Evolutionary conservation across 176 grass and related monocot genomes (phyloP).

Genomic region (Themeda triandra): DNA sequence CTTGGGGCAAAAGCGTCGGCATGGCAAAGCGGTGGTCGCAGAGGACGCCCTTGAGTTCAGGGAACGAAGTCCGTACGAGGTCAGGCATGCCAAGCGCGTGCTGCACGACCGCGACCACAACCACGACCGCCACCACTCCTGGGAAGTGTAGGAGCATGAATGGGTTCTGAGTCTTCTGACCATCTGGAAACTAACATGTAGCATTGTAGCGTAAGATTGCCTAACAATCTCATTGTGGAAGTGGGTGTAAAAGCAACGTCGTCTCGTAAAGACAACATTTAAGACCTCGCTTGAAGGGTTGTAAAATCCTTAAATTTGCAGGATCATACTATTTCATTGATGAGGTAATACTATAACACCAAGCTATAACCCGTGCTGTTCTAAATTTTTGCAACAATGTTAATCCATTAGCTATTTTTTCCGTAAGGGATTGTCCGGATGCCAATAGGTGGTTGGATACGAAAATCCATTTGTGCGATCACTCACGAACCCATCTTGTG

Average conservation of each 20-base stretch:
- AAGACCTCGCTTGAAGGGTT: too few species aligned
- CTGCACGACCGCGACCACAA: neutral
- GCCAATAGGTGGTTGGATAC: too few species aligned
- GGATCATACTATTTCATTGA: too few species aligned
- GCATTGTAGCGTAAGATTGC: neutral
- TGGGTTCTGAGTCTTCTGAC: neutral
- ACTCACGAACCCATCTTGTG: too few species aligned
- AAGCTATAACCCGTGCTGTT: too few species aligned
- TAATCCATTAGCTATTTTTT: too few species aligned
- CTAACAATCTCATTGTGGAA: neutral
- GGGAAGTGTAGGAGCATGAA: neutral
- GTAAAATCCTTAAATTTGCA: too few species aligned
- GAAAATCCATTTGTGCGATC: too few species aligned
- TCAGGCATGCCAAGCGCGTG: neutral
- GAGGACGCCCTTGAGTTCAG: neutral
- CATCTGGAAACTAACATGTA: neutral
- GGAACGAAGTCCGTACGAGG: neutral
- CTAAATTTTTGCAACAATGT: too few species aligned
- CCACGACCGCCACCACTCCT: neutral
- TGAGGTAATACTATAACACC: too few species aligned
- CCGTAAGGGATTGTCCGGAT: too few species aligned
- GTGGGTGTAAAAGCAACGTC: neutral
- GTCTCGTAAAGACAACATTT: too few species aligned
- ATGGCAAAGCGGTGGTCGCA: conserved; percentile 20
- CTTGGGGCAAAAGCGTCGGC: conserved; percentile 27